These are phyloP conservation scores for Thelonectria blattea DNA, from an alignment of 2,329 filamentous ascomycete species.

Conservation along the genomic window DNA sequence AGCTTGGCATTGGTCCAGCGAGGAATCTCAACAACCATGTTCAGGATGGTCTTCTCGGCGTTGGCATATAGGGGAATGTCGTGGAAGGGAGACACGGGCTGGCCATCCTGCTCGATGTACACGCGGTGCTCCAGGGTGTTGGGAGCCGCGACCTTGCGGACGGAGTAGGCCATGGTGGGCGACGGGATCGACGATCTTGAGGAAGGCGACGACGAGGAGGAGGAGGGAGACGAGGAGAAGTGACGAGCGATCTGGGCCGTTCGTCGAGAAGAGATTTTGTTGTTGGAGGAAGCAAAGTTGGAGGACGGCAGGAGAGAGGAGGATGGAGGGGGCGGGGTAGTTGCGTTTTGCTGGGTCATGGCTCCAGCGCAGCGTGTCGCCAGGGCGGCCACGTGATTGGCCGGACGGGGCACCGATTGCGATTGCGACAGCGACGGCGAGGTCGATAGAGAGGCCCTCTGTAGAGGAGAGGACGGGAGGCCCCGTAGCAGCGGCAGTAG, in stretches of 20 bases:
- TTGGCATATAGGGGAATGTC: slow-evolving; percentile 99
- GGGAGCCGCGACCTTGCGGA: slow-evolving; percentile 86
- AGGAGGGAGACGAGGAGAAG: slow-evolving; percentile 46
- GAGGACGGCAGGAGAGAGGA: slow-evolving; percentile 28
- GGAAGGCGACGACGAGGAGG: slow-evolving; percentile 34
- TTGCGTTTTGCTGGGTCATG: slow-evolving; percentile 30
- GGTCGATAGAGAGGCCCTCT: slow-evolving; percentile 4
- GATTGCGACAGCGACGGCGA: slow-evolving; percentile 20
- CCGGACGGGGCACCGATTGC: slow-evolving; percentile 25
- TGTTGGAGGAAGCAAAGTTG: slow-evolving; percentile 33
- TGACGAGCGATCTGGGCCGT: slow-evolving; percentile 63
- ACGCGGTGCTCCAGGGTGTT: slow-evolving; percentile 97
- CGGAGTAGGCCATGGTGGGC: slow-evolving; percentile 68
- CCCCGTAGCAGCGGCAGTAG: slow-evolving; percentile 2
- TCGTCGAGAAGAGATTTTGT: slow-evolving; percentile 56
- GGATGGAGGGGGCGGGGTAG: slow-evolving; percentile 49
- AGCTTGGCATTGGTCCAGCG: slow-evolving; percentile 99
- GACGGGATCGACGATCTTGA: slow-evolving; percentile 23
- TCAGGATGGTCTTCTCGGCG: slow-evolving; percentile 90
- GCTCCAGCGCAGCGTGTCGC: slow-evolving; percentile 34
- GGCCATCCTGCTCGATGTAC: slow-evolving; percentile 97
- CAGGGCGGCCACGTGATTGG: slow-evolving; percentile 36
- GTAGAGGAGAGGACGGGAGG: not conserved
- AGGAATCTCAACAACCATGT: slow-evolving; percentile 99
- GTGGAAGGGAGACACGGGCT: slow-evolving; percentile 94